phyloP scores from a whole-genome alignment of 2,329 filamentous ascomycete genomes.

The Thelonectria rubi region DNA sequence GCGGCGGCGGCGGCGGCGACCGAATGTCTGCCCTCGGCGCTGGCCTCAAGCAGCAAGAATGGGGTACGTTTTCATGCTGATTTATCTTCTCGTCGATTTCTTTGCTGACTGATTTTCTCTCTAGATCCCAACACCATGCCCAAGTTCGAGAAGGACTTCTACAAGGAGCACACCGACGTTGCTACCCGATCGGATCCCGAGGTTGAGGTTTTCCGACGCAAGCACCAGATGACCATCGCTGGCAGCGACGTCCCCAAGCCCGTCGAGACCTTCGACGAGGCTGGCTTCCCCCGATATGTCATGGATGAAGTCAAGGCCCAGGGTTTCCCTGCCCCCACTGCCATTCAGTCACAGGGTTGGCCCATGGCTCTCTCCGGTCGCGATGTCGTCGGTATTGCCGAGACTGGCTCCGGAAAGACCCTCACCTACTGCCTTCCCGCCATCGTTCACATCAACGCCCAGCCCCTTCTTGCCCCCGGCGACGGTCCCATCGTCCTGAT shows the following conservation, averaged over 20 bases:
- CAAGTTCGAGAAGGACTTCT: slow-evolving; percentile 99
- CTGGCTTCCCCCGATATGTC: slow-evolving; percentile 95
- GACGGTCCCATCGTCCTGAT: slow-evolving; percentile 97
- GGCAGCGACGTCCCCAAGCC: slow-evolving; percentile 88
- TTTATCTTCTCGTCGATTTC: slow-evolving; percentile 39
- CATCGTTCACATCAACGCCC: slow-evolving; percentile 99
- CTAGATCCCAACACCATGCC: slow-evolving; percentile 80
- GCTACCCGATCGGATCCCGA: slow-evolving; percentile 77
- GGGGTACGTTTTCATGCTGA: slow-evolving; percentile 69
- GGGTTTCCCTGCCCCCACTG: slow-evolving; percentile 91
- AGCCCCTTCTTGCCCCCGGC: slow-evolving; percentile 92
- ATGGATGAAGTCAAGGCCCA: slow-evolving; percentile 99
- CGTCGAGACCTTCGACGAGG: slow-evolving; percentile 97
- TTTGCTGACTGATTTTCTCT: slow-evolving; percentile 35
- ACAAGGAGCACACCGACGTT: slow-evolving; percentile 92
- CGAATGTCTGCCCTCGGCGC: slow-evolving; percentile 93
- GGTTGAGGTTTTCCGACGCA: slow-evolving; percentile 86
- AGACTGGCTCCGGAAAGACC: slow-evolving; percentile 99
- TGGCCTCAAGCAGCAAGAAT: slow-evolving; percentile 86
- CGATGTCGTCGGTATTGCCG: slow-evolving; percentile 98
- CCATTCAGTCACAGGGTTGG: slow-evolving; percentile 98
- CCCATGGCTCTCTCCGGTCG: slow-evolving; percentile 98
- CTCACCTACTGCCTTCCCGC: slow-evolving; percentile 97
- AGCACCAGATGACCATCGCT: slow-evolving; percentile 84
- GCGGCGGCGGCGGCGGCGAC: slow-evolving; percentile 79